phyloP scores from a whole-genome alignment of 2,329 filamentous ascomycete genomes.

The Fusarium vanettenii region DNA sequence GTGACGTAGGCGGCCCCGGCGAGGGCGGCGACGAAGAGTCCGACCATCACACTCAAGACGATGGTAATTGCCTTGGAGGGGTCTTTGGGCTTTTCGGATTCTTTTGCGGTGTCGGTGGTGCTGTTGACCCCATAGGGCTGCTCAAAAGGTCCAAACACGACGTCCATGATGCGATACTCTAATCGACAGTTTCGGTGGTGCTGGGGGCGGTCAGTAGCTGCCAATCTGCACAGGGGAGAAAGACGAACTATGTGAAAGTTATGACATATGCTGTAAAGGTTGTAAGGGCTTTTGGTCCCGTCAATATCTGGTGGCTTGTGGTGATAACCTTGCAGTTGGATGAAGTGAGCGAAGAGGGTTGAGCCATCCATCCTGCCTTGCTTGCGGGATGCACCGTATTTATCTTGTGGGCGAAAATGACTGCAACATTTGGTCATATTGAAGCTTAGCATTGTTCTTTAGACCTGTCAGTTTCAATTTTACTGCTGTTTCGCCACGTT shows the following conservation, averaged over 20 bases:
- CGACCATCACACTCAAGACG: constrained; percentile 11
- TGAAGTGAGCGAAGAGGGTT: neutral
- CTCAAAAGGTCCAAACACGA: constrained; percentile 2
- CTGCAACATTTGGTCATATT: neutral
- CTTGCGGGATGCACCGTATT: constrained; percentile 3
- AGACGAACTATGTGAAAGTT: constrained; percentile 7
- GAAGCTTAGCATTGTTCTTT: constrained; percentile 10
- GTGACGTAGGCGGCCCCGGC: constrained; percentile 11
- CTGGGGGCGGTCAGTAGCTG: neutral
- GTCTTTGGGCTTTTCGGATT: neutral
- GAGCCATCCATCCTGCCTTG: neutral
- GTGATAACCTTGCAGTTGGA: constrained; percentile 4
- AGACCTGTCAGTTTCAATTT: neutral
- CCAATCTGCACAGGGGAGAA: neutral
- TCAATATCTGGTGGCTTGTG: neutral
- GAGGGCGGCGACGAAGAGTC: constrained; percentile 13
- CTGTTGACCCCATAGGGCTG: neutral
- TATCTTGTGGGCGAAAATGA: neutral
- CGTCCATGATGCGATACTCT: constrained; percentile 20
- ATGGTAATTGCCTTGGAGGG: constrained; percentile 13
- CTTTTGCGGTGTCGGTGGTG: neutral
- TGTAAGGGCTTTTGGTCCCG: neutral
- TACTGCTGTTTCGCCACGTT: constrained; percentile 14
- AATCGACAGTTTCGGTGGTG: neutral
- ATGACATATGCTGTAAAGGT: neutral